Evolutionary conservation across 208 protist genomes (phyloP), one percentile per base, ranked within the genome.

Genomic region (Acanthamoeba healyi): DNA sequence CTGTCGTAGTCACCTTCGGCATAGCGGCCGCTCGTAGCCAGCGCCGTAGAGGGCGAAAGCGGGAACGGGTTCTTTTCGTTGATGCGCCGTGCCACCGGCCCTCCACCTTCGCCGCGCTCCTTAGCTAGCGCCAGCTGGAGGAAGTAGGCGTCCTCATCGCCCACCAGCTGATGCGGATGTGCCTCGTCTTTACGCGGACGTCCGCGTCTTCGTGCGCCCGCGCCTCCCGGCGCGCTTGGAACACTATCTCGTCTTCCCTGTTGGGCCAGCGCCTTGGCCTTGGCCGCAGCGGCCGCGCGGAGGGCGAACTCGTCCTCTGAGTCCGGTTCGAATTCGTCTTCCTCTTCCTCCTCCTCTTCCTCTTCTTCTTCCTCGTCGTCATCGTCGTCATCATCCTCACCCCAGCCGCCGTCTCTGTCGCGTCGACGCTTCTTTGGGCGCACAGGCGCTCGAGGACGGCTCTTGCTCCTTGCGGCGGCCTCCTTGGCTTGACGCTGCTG

Each of bases 341-440:
- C 54, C 56, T 90, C 82, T n/a, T 90, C 82, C 32, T 90, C 82
- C 22, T 90, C 82, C 54, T 61, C 82, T 26, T 70, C 49, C 3
- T 91, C 84, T 0, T 46, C 84, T 32, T 65, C 84, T 22, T 91
- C 63, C 24, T 72, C 87, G 0, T 93, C 87, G 24, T 93, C 87
- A 0, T 54, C 63, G 0, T 93, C 61, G 36, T 92, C 38, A 24
- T 67, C 86, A 17, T 74, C 61, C 58, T 92, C 87, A 34, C 49
- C 87, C 87, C 87, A 93, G 9, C 49, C 87, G 34, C n/a, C n/a
- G 63, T 93, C 87, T 9, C 49, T 15, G n/a, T 93, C 84, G 46
- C 49, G 84, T 32, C 40, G 32, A n/a, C 84, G 77, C 36, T n/a
- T 40, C 29, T 29, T 51, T 26, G 77, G 22, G 5, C 24, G 77